Base-by-base conservation (phyloP, 1,139 yeast species). In the Geotrichum phurueaensis region DNA sequence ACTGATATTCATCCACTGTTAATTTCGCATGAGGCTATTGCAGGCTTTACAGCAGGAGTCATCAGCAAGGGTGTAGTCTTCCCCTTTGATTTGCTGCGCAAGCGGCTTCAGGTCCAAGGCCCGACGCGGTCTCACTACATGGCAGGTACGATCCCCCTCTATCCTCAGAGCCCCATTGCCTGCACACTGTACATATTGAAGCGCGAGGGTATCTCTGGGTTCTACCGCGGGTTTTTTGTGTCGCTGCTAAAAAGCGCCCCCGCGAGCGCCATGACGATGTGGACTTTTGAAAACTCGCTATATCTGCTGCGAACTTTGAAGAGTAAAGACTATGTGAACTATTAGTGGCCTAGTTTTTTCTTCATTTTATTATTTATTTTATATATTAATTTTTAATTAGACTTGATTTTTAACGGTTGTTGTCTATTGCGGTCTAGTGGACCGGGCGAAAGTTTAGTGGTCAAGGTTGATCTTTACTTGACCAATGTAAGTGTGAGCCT, bases 71-170 rank as follows among this genome's bases (percentile, higher is more conserved):
- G 85, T 0, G 67, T 84, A 0, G 85, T 91, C 0, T 94, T 90
- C 72, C 99, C 99, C 0, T 73, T 94, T 57, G 99, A 94, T 71
- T 84, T 96, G 0, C 71, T 92, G 5, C 78, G 97, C 45, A 86
- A 92, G 68, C 77, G 97, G 57, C 74, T 87, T 54, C 97, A 92
- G 71, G 84, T 92, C 67, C 79, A 81, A 60, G 78, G 78, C 47
- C 76, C 81, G 2, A 70, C 64, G 68, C 78, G 43, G 31, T 67
- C 48, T 60, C 60, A 62, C 53, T 76, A 65, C 63, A 67, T 58
- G 20, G 59, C 65, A 18, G 67, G 65, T 9, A 51, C 62, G 15
- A 57, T 65, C 15, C 66, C 66, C 12, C 25, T 56, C 2, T 62
- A 60, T 51, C 61, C 64, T 12, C 33, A 53, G 2, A 57, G 57